Percentiles rank a stretch among this genome's conserved stretches.
Conservation (phyloP, 2,329 filamentous ascomycete species). For the Colletotrichum sp. region DNA sequence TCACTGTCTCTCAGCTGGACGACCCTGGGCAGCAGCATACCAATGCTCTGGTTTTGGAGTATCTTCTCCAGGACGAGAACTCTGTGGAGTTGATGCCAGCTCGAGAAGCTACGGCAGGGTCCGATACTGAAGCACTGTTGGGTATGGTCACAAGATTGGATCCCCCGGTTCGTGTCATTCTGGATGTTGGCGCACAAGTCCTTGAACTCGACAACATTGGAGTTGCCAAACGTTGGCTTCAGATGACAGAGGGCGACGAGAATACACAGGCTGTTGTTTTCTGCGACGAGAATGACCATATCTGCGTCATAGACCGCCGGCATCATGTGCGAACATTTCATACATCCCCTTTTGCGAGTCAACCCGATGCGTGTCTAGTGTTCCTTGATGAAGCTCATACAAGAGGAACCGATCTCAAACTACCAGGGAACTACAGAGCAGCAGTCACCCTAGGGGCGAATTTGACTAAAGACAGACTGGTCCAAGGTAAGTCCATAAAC, state of each 20-base stretch:
- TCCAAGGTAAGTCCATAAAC: slow-evolving; percentile 60
- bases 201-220: slow-evolving; percentile 64
- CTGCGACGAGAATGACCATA: slow-evolving; percentile 59
- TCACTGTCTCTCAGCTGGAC: slow-evolving; percentile 60
- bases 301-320: slow-evolving; percentile 55
- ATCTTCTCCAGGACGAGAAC: slow-evolving; percentile 62
- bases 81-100: slow-evolving; percentile 32
- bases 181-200: slow-evolving; percentile 75
- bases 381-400: slow-evolving; percentile 76
- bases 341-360: slow-evolving; percentile 60
- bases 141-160: slow-evolving; percentile 41
- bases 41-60: slow-evolving; percentile 67
- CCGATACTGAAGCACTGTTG: slow-evolving; percentile 49
- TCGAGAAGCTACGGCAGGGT: slow-evolving; percentile 3
- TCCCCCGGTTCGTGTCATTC: slow-evolving; percentile 57
- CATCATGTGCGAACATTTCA: slow-evolving; percentile 53
- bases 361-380: slow-evolving; percentile 64
- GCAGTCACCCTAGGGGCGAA: slow-evolving; percentile 69
- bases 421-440: slow-evolving; percentile 63
- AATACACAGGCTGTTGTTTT: slow-evolving; percentile 56
- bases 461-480: slow-evolving; percentile 70
- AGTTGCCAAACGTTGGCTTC: slow-evolving; percentile 61
- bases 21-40: slow-evolving; percentile 62
- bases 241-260: slow-evolving; percentile 8
- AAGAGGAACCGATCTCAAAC: slow-evolving; percentile 68